phyloP scores from a whole-genome alignment of 129 eudicot genomes.

The Rutidosis leptorrhynchoides region DNA sequence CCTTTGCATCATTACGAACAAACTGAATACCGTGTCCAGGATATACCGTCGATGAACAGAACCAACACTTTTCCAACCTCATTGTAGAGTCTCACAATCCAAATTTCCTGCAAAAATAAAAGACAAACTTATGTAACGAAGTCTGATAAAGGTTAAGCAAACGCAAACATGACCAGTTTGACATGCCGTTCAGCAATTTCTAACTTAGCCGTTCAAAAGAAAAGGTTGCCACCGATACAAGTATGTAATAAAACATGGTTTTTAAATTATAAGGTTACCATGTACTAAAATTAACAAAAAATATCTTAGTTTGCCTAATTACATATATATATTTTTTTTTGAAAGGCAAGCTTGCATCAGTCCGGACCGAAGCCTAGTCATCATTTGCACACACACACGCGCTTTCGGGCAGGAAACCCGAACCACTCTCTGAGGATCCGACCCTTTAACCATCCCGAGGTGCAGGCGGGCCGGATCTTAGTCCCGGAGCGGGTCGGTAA shows the following conservation, averaged over 20 bases:
- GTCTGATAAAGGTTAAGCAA: not conserved
- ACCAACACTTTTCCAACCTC: conserved; percentile 94
- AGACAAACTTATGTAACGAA: not conserved
- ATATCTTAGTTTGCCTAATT: not conserved
- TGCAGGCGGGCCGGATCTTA: no score
- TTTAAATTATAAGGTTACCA: not conserved
- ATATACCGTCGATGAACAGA: conserved; percentile 79
- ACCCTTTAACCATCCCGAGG: no score
- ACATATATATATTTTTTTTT: no score
- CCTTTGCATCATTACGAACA: conserved; percentile 91
- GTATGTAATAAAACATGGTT: not conserved
- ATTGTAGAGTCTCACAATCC: conserved; percentile 34
- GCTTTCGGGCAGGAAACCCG: no score
- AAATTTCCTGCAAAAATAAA: conserved; percentile 14
- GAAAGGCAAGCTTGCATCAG: no score
- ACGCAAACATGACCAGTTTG: not conserved
- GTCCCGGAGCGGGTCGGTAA: no score
- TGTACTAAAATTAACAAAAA: not conserved
- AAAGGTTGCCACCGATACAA: not conserved
- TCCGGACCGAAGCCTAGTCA: no score
- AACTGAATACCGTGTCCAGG: conserved; percentile 90
- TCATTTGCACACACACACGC: no score
- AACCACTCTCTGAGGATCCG: no score
- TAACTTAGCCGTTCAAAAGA: not conserved
- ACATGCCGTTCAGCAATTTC: not conserved